phyloP scores from a whole-genome alignment of 345 rosid genomes.

The Geranium rotundifolium region DNA sequence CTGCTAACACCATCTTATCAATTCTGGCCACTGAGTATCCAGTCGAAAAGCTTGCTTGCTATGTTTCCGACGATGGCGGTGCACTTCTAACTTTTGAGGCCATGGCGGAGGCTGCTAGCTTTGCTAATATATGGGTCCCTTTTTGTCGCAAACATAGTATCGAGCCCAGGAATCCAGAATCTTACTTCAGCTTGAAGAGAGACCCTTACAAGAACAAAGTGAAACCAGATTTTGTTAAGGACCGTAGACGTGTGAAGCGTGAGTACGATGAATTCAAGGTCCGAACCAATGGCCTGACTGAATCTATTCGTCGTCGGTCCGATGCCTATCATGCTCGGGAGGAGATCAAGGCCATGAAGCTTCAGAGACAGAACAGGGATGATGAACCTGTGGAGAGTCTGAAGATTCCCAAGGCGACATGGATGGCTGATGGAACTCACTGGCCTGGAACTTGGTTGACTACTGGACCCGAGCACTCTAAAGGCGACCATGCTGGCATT shows the following conservation, averaged over 20 bases:
- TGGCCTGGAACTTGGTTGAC: slow-evolving; percentile 27
- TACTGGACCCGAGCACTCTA: slow-evolving; percentile 18
- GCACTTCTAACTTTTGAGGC: slow-evolving; percentile 19
- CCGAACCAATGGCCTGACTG: slow-evolving; percentile 17
- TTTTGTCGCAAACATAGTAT: slow-evolving; percentile 20
- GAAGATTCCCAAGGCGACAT: slow-evolving; percentile 24
- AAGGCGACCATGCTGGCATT: slow-evolving; percentile 24
- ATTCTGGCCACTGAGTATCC: slow-evolving; percentile 25
- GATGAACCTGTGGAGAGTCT: slow-evolving; percentile 9
- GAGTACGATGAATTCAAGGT: slow-evolving; percentile 28
- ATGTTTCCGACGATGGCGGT: slow-evolving; percentile 22
- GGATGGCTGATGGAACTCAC: slow-evolving; percentile 31
- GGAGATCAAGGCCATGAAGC: slow-evolving; percentile 13
- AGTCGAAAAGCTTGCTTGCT: slow-evolving; percentile 19
- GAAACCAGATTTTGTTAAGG: slow-evolving; percentile 16
- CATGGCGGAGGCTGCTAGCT: slow-evolving; percentile 19
- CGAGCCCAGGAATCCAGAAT: slow-evolving; percentile 23
- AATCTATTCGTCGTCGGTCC: slow-evolving; percentile 21
- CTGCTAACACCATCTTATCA: slow-evolving; percentile 18
- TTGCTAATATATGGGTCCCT: slow-evolving; percentile 24
- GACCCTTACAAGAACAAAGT: slow-evolving; percentile 23
- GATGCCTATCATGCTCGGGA: slow-evolving; percentile 22
- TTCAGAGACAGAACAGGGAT: slow-evolving; percentile 3
- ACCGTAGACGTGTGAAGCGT: slow-evolving; percentile 22
- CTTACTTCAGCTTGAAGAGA: slow-evolving; percentile 21